Conservation (phyloP, 305 asterid species). For the Solanum aculeatissimum region DNA sequence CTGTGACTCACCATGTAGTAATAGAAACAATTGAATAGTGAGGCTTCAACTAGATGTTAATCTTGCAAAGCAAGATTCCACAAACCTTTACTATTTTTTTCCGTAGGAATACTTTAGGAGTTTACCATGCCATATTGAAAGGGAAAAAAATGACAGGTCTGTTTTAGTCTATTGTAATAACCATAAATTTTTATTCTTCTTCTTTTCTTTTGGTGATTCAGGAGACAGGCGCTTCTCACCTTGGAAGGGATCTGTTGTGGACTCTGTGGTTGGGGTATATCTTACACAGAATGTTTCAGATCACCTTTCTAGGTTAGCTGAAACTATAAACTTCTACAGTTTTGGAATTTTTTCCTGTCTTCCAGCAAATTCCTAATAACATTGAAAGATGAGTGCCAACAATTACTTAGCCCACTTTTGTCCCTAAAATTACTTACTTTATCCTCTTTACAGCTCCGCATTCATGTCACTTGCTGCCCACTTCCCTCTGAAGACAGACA, state of each 20-base stretch:
- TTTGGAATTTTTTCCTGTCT: not conserved
- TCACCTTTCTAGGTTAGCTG: constrained; percentile 88
- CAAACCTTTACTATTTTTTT: not conserved
- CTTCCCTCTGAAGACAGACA: constrained; percentile 39
- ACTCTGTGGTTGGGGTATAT: constrained; percentile 92
- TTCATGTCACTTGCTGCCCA: constrained; percentile 84
- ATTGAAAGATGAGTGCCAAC: constrained; percentile 4
- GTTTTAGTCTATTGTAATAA: not conserved
- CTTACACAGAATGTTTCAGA: constrained; percentile 97
- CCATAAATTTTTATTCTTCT: not conserved
- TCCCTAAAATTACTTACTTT: not conserved
- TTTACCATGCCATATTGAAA: not conserved
- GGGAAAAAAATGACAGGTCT: not conserved
- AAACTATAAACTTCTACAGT: not conserved
- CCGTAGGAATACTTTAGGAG: not conserved
- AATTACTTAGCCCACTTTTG: not conserved
- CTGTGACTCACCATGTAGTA: not conserved
- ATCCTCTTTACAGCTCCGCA: constrained; percentile 68
- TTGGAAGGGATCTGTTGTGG: constrained; percentile 98
- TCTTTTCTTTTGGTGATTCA: constrained; percentile 14
- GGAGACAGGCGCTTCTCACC: constrained; percentile 95
- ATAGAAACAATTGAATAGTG: not conserved
- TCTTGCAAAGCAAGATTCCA: not conserved
- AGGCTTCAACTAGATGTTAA: not conserved
- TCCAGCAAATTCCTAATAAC: not conserved